These are phyloP conservation scores for Chrysosporium queenslandicum DNA, from an alignment of 2,329 filamentous ascomycete species.

Conservation along the genomic window DNA sequence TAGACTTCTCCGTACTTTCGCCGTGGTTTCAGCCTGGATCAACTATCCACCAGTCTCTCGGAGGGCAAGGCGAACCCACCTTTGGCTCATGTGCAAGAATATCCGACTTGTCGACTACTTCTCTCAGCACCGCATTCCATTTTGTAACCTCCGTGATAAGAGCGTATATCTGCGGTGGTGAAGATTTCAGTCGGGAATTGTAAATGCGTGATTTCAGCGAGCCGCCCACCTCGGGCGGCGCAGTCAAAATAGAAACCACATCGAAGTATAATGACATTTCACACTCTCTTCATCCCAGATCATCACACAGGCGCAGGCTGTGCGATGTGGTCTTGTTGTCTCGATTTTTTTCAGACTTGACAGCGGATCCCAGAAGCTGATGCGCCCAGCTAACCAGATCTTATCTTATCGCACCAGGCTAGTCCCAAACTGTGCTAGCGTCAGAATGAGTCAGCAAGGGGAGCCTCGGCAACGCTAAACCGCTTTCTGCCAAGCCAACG, in stretches of 20 bases:
- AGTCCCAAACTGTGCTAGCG: neutral
- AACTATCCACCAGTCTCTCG: neutral
- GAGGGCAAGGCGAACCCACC: constrained; percentile 42
- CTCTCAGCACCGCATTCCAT: constrained; percentile 77
- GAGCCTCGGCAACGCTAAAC: neutral
- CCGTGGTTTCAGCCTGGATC: constrained; percentile 4
- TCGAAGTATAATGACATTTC: constrained; percentile 95
- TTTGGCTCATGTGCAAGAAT: constrained; percentile 74
- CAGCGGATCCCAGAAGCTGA: no score
- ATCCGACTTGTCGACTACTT: constrained; percentile 74
- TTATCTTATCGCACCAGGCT: constrained; percentile 4
- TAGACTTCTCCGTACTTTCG: constrained; percentile 11
- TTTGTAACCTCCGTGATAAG: constrained; percentile 78
- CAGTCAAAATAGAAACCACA: constrained; percentile 63
- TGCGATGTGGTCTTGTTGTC: neutral
- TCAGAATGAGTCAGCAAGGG: no score
- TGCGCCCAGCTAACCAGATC: neutral
- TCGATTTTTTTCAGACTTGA: neutral
- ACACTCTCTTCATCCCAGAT: neutral
- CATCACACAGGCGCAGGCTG: neutral
- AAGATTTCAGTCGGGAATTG: constrained; percentile 61
- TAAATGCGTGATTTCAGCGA: constrained; percentile 84
- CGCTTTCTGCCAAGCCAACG: neutral
- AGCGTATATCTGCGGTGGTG: constrained; percentile 74
- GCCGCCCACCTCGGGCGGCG: constrained; percentile 47